Evolutionary conservation across 495 filamentous ascomycete genomes (phyloP), one percentile per base, ranked within the genome.

Genomic region (Penicillium bovifimosum): DNA sequence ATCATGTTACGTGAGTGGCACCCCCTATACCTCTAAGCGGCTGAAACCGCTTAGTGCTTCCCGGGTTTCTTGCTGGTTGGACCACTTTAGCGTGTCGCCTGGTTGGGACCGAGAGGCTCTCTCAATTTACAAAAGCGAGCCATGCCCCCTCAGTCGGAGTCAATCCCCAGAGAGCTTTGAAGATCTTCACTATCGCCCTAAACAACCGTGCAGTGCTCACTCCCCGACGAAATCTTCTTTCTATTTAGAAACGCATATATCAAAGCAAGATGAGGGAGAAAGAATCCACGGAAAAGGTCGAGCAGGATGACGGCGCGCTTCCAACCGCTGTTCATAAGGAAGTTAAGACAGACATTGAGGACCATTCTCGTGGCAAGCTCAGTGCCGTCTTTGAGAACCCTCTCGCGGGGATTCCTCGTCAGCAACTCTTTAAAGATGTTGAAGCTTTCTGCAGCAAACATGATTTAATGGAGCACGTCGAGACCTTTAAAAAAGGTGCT

Each of bases 401-500:
- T 0, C 59, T 84, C 3, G 71, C 73, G 7, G 74, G 71, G 7
- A 64, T 83, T 28, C 60, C 77, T 16, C 66, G 71, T 5, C 71
- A 77, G 6, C 54, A 74, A 43, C 70, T 82, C 6, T 51, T 80
- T 41, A 33, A 56, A 14, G 69, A 82, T 52, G 79, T 83, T 6
- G 71, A 73, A n/a, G 54, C 57, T 1, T 84, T 83, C 55, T 78
- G 75, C 50, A 52, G 46, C 5, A 52, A 75, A 24, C 65, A 74
- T 41, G 68, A 65, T 29, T 61, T 83, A 24, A 51, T 65, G 35
- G 76, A 77, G 3, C 61, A 79, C 38, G 27, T 66, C 16, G 65
- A 74, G 14, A 53, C 65, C 6, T 75, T 83, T 39, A 64, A 68
- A 7, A 79, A 81, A 51, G 80, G 80, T 4, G 81, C 81, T 14